phyloP scores from a whole-genome alignment of 306 rosid genomes.

The Quillaja saponaria region DNA sequence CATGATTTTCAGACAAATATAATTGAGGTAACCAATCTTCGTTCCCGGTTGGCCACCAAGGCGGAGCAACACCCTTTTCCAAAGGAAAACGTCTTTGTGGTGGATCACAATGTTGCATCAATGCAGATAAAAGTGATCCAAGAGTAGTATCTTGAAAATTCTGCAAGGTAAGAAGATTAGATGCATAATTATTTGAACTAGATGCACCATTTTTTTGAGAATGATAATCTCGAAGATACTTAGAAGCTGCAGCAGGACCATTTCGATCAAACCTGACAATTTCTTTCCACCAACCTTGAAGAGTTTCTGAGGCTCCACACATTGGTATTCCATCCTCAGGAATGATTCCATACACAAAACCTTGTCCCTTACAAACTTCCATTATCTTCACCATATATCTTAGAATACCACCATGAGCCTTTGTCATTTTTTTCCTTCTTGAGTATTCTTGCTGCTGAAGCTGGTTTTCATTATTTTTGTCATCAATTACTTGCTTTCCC shows the following conservation, averaged over 20 bases:
- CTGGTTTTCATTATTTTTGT: conserved; percentile 45
- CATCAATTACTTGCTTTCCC: conserved; percentile 39
- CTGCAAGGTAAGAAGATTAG: conserved; percentile 39
- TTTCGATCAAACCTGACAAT: conserved; percentile 61
- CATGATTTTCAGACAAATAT: conserved; percentile 40
- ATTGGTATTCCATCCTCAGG: conserved; percentile 68
- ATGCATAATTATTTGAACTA: conserved; percentile 36
- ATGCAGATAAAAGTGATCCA: conserved; percentile 55
- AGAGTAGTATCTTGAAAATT: conserved; percentile 67
- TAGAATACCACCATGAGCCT: conserved; percentile 66
- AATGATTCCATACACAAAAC: conserved; percentile 76
- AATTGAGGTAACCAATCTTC: conserved; percentile 65
- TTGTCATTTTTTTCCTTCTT: conserved; percentile 59
- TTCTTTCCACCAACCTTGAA: conserved; percentile 89
- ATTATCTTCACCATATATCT: conserved; percentile 74
- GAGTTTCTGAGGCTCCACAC: conserved; percentile 73
- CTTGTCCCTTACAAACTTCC: conserved; percentile 68
- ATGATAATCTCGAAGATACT: conserved; percentile 57
- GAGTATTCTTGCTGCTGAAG: conserved; percentile 66
- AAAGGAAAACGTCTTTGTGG: conserved; percentile 66
- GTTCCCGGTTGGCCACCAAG: conserved; percentile 79
- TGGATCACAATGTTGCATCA: conserved; percentile 74
- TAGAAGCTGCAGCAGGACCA: conserved; percentile 61
- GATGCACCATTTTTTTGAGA: conserved; percentile 42
- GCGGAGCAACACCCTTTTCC: conserved; percentile 66